phyloP scores from a whole-genome alignment of 31 red algal genomes.

The Endocladia muricata region DNA sequence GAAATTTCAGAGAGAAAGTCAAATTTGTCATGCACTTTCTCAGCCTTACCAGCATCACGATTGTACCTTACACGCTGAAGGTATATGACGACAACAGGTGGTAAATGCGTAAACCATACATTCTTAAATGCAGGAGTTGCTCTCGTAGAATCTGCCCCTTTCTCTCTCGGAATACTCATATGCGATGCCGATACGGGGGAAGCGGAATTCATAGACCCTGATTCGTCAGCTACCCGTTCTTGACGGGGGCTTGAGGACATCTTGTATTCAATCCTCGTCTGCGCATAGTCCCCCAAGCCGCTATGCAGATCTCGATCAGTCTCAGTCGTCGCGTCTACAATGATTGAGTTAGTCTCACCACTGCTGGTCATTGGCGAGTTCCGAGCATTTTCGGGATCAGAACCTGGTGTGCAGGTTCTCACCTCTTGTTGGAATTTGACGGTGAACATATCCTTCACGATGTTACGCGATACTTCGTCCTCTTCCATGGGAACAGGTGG shows the following conservation, averaged over 20 bases:
- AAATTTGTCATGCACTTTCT: constrained; percentile 83
- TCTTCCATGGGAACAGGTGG: no score
- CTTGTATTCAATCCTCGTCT: constrained; percentile 64
- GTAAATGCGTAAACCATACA: constrained; percentile 72
- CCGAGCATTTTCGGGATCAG: constrained; percentile 15
- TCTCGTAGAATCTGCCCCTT: neutral
- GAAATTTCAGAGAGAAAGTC: constrained; percentile 63
- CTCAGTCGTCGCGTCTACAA: constrained; percentile 80
- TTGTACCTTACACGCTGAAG: constrained; percentile 83
- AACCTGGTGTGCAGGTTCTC: neutral
- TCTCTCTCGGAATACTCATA: neutral
- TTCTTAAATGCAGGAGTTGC: constrained; percentile 46
- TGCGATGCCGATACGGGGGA: neutral
- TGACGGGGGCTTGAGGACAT: neutral
- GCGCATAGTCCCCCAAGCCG: constrained; percentile 80
- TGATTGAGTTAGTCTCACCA: constrained; percentile 80
- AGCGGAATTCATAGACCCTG: neutral
- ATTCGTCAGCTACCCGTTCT: no score
- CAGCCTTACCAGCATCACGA: constrained; percentile 57
- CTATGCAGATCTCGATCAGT: constrained; percentile 69
- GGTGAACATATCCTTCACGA: constrained; percentile 77
- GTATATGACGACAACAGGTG: constrained; percentile 87
- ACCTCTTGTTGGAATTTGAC: constrained; percentile 69
- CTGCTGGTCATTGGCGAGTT: constrained; percentile 5
- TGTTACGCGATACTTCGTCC: constrained; percentile 3